phyloP scores from a whole-genome alignment of 2,329 filamentous ascomycete species.

The Sclerotinia subarctica region DNA sequence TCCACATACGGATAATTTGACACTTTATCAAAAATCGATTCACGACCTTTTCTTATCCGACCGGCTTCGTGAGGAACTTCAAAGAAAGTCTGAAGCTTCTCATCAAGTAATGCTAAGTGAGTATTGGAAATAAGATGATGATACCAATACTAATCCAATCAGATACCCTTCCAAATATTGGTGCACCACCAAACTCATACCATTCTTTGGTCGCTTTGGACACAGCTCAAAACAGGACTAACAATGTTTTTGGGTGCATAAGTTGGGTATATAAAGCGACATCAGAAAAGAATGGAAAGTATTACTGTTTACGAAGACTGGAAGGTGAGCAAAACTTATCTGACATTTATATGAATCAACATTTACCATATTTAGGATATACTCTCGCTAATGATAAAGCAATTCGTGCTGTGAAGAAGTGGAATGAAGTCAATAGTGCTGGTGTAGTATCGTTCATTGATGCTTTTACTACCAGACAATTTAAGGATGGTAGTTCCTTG shows the following conservation, averaged over 20 bases:
- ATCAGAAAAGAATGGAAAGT: slow-evolving; percentile 81
- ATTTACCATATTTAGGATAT: slow-evolving; percentile 54
- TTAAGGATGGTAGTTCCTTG: slow-evolving; percentile 92
- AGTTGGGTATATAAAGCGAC: slow-evolving; percentile 96
- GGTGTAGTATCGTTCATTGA: slow-evolving; percentile 85
- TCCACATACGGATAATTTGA: slow-evolving; percentile 74
- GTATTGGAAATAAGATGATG: slow-evolving; percentile 29
- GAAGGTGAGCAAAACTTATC: slow-evolving; percentile 54
- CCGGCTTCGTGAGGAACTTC: slow-evolving; percentile 79
- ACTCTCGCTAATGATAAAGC: slow-evolving; percentile 85
- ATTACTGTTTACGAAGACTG: slow-evolving; percentile 82
- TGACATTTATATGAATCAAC: background rate
- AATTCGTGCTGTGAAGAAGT: slow-evolving; percentile 80
- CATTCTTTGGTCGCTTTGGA: slow-evolving; percentile 91
- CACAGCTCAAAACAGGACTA: slow-evolving; percentile 73
- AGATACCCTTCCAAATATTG: slow-evolving; percentile 50
- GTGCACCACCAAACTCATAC: slow-evolving; percentile 78
- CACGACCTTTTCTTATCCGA: slow-evolving; percentile 93
- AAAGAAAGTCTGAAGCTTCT: slow-evolving; percentile 82
- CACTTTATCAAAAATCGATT: slow-evolving; percentile 79
- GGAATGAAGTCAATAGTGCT: slow-evolving; percentile 80
- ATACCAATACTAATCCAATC: background rate
- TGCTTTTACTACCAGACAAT: slow-evolving; percentile 88
- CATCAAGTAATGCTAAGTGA: slow-evolving; percentile 78
- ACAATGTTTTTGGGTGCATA: slow-evolving; percentile 76